A percentile compares a stretch with the other conserved stretches of the same genome.
Conservation (phyloP, 495 filamentous ascomycete species). For the Tuber borchii region DNA sequence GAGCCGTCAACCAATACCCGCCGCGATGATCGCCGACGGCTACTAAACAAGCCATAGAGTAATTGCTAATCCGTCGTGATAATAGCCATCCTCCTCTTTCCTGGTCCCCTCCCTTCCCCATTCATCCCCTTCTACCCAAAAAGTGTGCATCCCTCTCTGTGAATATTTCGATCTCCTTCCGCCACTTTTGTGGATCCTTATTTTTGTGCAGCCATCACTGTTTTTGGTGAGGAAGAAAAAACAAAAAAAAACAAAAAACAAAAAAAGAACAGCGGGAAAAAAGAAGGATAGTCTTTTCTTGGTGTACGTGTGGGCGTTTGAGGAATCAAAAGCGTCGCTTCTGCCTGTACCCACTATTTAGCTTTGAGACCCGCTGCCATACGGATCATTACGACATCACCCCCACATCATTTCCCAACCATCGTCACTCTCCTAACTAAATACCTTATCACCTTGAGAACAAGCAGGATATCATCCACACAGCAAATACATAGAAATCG, state of each 20-base stretch:
- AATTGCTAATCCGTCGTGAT: conserved; percentile 38
- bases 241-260: neutral
- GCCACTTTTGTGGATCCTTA: conserved; percentile 2
- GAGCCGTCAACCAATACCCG: conserved; percentile 38
- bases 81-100: conserved; percentile 29
- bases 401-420: conserved; percentile 35
- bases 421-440: conserved; percentile 28
- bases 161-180: neutral
- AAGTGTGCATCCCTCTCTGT: conserved; percentile 1
- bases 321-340: neutral
- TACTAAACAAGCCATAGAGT: conserved; percentile 30
- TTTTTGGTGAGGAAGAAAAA: neutral
- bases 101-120: neutral
- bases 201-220: neutral
- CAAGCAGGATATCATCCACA: conserved; percentile 34
- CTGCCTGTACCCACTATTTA: neutral
- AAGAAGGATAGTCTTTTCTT: neutral
- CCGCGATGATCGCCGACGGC: conserved; percentile 32
- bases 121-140: neutral
- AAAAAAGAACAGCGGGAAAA: neutral
- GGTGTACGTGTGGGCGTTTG: neutral
- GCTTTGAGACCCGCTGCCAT: conserved; percentile 26
- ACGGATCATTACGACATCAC: conserved; percentile 39
- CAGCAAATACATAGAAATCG: conserved; percentile 38
- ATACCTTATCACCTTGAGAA: conserved; percentile 39